Base-by-base conservation (phyloP, 257 asterid genomes). In the Buddleja alternifolia region DNA sequence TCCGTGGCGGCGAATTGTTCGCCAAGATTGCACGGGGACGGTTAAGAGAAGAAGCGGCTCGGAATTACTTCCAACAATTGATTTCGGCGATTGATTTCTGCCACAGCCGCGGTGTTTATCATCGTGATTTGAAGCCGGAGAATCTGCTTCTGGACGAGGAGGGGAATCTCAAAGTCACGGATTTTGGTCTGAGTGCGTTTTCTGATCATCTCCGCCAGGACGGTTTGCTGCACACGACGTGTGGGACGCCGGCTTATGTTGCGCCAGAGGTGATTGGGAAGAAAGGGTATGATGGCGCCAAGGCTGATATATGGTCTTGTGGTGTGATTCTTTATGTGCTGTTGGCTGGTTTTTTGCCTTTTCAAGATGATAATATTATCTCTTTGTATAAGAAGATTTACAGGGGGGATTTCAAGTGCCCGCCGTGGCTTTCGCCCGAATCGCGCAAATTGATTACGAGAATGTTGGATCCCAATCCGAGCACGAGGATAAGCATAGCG, bases 1-100 rank as follows among this genome's bases (percentile, higher is more conserved):
- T 80, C 24, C 82, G 75, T 7, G 90, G 90, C 34, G 86, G 88
- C n/a, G 88, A 85, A 71, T 64, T 85, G 10, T 85, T 85, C 34
- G 66, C 73, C 2, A 85, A 82, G 72, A 78, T 85, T 9, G 36
- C 88, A 0, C 78, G 60, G 63, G 82, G 82, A 0, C 59, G 78
- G 9, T 23, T 81, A 46, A 73, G 75, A 1, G 85, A 81, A 9
- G 82, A 70, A 0, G 59, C 64, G 0, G 78, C 85, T 12, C 63
- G 80, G 37, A 50, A 42, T 37, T 81, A 77, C 68, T 81, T 81
- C 70, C 80, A 71, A 76, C 85, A 77, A 39, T 14, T 81, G 15
- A 71, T 77, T 1, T 80, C 81, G 12, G 84, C 84, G 15, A 72
- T 77, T 11, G 82, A 77, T 48, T 78, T 71, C 67, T 73, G 79